A percentile compares a stretch with the other conserved stretches of the same genome.
Conservation (phyloP, 495 filamentous ascomycete species). For the Tuber microsphaerosporum region DNA sequence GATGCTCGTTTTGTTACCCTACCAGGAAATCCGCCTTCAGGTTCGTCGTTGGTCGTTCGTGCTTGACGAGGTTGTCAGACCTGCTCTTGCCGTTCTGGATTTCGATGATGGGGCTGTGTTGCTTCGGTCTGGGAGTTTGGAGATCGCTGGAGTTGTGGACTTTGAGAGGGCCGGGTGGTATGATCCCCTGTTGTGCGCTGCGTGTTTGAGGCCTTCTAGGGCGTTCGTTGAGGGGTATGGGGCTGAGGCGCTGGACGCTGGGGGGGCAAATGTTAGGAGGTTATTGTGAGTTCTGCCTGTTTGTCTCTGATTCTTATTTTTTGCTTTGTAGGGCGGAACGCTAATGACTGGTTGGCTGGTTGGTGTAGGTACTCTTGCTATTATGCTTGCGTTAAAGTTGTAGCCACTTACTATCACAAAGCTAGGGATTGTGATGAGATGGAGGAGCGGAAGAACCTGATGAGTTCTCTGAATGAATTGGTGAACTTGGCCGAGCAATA, state of each 20-base stretch:
- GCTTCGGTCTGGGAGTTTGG: constrained; percentile 34
- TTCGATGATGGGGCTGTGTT: constrained; percentile 54
- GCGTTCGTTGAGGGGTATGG: constrained; percentile 33
- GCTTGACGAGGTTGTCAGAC: constrained; percentile 53
- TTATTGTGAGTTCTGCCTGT: background rate
- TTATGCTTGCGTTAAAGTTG: constrained; percentile 29
- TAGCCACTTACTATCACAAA: constrained; percentile 24
- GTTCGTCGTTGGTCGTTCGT: constrained; percentile 46
- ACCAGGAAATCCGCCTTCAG: constrained; percentile 55
- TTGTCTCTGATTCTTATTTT: background rate
- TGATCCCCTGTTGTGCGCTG: constrained; percentile 27
- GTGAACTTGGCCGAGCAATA: constrained; percentile 20
- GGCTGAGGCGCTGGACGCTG: constrained; percentile 20
- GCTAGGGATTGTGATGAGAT: constrained; percentile 20
- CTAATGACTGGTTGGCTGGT: background rate
- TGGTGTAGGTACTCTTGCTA: constrained; percentile 30
- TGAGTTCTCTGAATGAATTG: constrained; percentile 27
- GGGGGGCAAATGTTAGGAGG: background rate
- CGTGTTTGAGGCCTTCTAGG: constrained; percentile 13
- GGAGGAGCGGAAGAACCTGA: constrained; percentile 33
- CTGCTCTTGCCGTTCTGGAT: constrained; percentile 55
- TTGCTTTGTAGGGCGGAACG: background rate
- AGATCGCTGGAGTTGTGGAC: constrained; percentile 32
- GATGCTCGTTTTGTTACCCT: constrained; percentile 59
- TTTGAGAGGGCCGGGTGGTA: constrained; percentile 39